Evolutionary conservation across 768 basidiomycete species (phyloP), one percentile per base, ranked within the genome.

Genomic region (Ramaria rubella): DNA sequence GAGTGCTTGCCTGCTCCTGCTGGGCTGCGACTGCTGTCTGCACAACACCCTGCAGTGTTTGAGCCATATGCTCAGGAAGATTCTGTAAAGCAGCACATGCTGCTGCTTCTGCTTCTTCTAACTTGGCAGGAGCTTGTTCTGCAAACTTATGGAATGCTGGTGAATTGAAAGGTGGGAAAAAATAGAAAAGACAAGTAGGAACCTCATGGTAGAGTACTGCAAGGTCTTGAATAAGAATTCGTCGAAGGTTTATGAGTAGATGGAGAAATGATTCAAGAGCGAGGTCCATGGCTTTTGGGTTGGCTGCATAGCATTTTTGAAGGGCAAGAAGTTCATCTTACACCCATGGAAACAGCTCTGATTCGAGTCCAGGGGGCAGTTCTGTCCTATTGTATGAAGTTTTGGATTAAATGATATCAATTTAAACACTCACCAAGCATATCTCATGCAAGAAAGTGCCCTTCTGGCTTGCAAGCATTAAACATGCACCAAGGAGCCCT

Each of bases 211-310:
- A 71, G 0, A 74, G 59, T n/a, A 72, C 49, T 1, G 72, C 72
- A 1, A 62, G 57, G 49, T 74, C 72, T 63, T 75, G 70, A 5
- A 74, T 62, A 2, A 74, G 58, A 19, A 73, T 62, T 2, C 30
- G 51, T 6, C 60, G 64, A 0, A 73, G 50, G 57, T 63, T 62
- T 1, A 46, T 7, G 1, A 75, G 58, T 1, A 72, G 38, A 0
- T 50, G 33, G 1, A 69, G 65, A 52, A 73, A 71, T 21, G 67
- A 46, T 8, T 60, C 61, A 1, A 72, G 58, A 2, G 70, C 61
- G 33, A 67, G 63, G 46, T 69, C 70, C 3, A 48, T 58, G 7
- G 62, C 65, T 12, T 48, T 4, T 19, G 34, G 12, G 21, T 63
- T 60, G 29, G 50, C 0, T 8, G 26, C 21, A 8, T 43, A 3